Conservation (phyloP, 2,329 filamentous ascomycete species). For the Iodosphaeria phyllophila region DNA sequence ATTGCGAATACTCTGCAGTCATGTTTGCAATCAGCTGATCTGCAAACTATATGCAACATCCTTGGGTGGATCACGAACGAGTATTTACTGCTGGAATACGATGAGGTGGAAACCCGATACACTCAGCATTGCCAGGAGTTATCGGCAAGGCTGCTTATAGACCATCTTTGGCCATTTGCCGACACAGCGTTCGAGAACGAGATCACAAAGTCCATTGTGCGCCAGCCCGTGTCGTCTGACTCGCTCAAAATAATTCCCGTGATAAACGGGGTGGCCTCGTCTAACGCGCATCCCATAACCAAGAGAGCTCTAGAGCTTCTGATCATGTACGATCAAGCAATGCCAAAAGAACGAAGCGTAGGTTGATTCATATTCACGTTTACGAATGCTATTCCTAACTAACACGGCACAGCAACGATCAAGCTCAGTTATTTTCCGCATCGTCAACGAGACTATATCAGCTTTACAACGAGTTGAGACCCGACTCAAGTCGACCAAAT, state of each 20-base stretch:
- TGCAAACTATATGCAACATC: conserved; percentile 33
- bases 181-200: conserved; percentile 35
- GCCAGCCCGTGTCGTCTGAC: conserved; percentile 24
- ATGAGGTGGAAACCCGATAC: conserved; percentile 35
- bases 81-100: conserved; percentile 34
- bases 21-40: conserved; percentile 24
- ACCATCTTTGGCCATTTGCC: conserved; percentile 37
- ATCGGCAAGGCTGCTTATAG: conserved; percentile 33
- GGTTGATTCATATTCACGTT: conserved; percentile 8
- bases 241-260: conserved; percentile 31
- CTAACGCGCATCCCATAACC: conserved; percentile 38
- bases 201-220: conserved; percentile 33
- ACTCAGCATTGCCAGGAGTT: conserved; percentile 34
- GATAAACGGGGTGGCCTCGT: conserved; percentile 28
- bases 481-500: conserved; percentile 43
- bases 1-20: conserved; percentile 30
- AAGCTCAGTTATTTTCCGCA: conserved; percentile 40
- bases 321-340: conserved; percentile 42
- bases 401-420: conserved; percentile 23
- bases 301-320: conserved; percentile 39
- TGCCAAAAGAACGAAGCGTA: conserved; percentile 45
- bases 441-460: conserved; percentile 77
- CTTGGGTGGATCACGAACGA: conserved; percentile 39
- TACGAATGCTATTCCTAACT: background rate
- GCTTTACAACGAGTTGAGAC: conserved; percentile 63